phyloP scores from a whole-genome alignment of 2,329 filamentous ascomycete genomes.

The Daldinia eschscholtzii region DNA sequence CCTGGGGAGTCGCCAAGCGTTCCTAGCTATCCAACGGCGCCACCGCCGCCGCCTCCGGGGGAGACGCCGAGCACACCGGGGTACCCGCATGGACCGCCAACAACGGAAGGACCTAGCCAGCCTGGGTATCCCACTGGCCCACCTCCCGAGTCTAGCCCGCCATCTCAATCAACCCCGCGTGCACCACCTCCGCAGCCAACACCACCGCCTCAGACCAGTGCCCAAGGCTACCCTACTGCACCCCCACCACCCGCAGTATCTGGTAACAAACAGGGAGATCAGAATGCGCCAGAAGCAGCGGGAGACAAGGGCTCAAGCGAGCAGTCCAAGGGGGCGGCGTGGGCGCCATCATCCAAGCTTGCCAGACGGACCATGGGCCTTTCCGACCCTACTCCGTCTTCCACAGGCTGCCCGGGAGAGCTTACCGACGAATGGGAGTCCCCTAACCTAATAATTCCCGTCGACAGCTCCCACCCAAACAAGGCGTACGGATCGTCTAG shows the following conservation, averaged over 20 bases:
- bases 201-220: not conserved
- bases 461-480: conserved; percentile 66
- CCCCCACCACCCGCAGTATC: conserved; percentile 2
- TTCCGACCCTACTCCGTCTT: not conserved
- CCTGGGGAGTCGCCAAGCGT: not conserved
- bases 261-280: not conserved
- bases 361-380: not conserved
- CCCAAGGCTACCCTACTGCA: not conserved
- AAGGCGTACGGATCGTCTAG: conserved; percentile 64
- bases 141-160: not conserved
- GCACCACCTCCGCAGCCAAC: not conserved
- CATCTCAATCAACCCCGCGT: not conserved
- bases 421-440: conserved; percentile 64
- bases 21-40: not conserved
- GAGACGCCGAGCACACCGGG: not conserved
- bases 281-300: not conserved
- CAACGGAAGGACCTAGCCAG: not conserved
- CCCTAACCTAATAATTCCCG: conserved; percentile 72
- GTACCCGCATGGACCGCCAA: conserved; percentile 1
- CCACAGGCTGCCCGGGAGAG: conserved; percentile 58
- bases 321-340: not conserved
- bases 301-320: not conserved
- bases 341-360: conserved; percentile 2
- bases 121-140: conserved; percentile 7
- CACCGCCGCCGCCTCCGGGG: not conserved